These are phyloP conservation scores for Dalbergia oliveri DNA, from an alignment of 306 rosid species.

Conservation along the genomic window DNA sequence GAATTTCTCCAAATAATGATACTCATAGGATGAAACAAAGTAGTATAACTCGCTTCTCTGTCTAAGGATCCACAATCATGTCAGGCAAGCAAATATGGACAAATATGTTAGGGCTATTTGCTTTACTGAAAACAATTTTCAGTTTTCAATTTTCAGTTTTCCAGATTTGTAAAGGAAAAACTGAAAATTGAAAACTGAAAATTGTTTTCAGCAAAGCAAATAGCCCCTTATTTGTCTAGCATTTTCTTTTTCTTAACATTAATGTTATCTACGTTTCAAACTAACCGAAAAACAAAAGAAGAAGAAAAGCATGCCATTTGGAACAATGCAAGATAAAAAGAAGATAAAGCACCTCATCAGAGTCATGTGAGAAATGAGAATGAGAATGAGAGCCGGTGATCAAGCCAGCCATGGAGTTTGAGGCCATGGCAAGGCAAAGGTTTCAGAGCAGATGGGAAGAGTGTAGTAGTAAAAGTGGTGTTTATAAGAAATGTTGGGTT, in stretches of 20 bases:
- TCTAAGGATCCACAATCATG: no score
- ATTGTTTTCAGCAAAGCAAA: no score
- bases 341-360: conserved; percentile 61
- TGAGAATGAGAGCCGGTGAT: conserved; percentile 70
- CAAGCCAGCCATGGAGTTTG: conserved; percentile 86
- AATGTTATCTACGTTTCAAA: background rate
- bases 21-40: no score
- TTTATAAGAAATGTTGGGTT: conserved; percentile 63
- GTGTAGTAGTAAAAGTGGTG: conserved; percentile 38
- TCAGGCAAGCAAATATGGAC: no score
- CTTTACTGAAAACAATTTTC: no score
- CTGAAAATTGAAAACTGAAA: no score
- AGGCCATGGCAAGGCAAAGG: conserved; percentile 62
- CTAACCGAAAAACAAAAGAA: background rate
- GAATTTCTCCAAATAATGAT: no score
- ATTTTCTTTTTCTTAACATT: background rate
- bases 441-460: conserved; percentile 38
- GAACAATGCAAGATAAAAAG: conserved; percentile 25
- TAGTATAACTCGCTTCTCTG: no score
- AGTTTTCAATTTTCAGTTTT: no score
- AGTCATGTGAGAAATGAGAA: conserved; percentile 48
- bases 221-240: no score
- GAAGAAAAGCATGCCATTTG: conserved; percentile 22
- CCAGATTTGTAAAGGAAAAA: no score
- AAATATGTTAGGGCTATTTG: no score